Base-by-base conservation (phyloP, 345 rosid species). In the Abelmoschus esculentus region DNA sequence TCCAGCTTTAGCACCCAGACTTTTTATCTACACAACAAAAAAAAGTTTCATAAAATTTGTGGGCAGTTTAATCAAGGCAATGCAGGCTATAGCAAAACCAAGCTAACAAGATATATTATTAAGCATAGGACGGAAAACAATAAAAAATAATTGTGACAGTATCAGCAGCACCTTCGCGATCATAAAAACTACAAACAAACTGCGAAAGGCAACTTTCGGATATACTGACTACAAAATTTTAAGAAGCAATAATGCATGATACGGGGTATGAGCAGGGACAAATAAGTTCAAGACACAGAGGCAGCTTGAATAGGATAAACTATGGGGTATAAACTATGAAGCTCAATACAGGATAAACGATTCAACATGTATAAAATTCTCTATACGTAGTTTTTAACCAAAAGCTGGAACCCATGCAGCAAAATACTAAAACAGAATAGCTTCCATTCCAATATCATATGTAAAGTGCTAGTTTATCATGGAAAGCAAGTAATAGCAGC, bases 1-100 rank as follows among this genome's bases (percentile, higher is more conserved):
- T 82, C 99, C 99, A 75, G 99, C 97, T 82, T 95, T 95, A 67
- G 97, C 96, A 3, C 99, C 99, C 70, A 91, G 83, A 80, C 72
- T 59, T 81, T 95, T 95, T 17, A 95, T 87, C 99, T 95, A 80
- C 42, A 79, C 68, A 53, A 22, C 7, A 56, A 29, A 47, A 56
- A 56, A 13, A 69, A 44, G n/a, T 57, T 14, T 4, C 7, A 15
- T 15, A 14, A 56, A 19, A 54, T 18, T 7, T 22, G 29, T 3
- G 59, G 31, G 3, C n/a, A 66, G 61, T 46, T 26, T 26, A 11
- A 31, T 44, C 22, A 34, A 73, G 57, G 31, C 29, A 49, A 56
- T 63, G 66, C 50, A 22, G 17, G 40, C 26, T 73, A 65, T 15
- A 12, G 4, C 17, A 54, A 4, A 15, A 65, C 42, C 47, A 66